Evolutionary conservation across 1,284 basidiomycete species (phyloP).

Genomic region (Malassezia arunalokei): DNA sequence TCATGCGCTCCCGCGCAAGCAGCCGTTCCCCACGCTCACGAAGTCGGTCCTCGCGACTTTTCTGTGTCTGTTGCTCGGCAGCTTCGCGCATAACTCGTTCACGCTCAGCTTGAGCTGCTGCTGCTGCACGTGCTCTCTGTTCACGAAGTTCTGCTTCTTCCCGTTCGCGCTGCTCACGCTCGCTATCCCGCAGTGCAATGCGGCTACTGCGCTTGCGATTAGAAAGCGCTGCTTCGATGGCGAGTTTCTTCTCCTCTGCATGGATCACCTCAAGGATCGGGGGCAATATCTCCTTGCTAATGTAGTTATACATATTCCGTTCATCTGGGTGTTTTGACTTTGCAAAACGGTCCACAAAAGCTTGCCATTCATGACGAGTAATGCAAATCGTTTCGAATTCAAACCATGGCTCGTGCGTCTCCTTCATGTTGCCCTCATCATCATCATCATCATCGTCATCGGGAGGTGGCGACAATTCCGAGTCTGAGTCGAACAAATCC

Average conservation of each 20-base stretch:
- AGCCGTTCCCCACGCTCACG: conserved; percentile 48
- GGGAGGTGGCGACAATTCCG: conserved; percentile 46
- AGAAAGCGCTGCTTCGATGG: conserved; percentile 56
- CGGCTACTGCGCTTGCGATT: conserved; percentile 72
- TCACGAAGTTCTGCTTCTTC: conserved; percentile 47
- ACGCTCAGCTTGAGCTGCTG: conserved; percentile 50
- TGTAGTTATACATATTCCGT: conserved; percentile 59
- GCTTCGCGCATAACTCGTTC: conserved; percentile 52
- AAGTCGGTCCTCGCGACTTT: conserved; percentile 47
- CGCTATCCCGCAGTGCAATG: conserved; percentile 54
- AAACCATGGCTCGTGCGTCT: conserved; percentile 51
- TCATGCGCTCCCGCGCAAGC: conserved; percentile 44
- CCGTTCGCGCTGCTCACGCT: conserved; percentile 52
- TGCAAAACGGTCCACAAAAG: conserved; percentile 59
- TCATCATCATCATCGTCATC: conserved; percentile 50
- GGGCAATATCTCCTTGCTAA: conserved; percentile 59
- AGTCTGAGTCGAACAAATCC: conserved; percentile 20
- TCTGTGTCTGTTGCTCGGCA: conserved; percentile 48
- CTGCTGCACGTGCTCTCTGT: conserved; percentile 48
- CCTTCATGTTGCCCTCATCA: conserved; percentile 49
- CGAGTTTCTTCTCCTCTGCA: conserved; percentile 49
- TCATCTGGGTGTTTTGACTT: conserved; percentile 66
- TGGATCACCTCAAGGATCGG: conserved; percentile 52
- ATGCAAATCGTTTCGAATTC: conserved; percentile 55
- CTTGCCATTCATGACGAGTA: conserved; percentile 56